Evolutionary conservation across 2,329 filamentous ascomycete species (phyloP), one percentile per base, ranked within the genome.

Genomic region (Sclerotinia minor): DNA sequence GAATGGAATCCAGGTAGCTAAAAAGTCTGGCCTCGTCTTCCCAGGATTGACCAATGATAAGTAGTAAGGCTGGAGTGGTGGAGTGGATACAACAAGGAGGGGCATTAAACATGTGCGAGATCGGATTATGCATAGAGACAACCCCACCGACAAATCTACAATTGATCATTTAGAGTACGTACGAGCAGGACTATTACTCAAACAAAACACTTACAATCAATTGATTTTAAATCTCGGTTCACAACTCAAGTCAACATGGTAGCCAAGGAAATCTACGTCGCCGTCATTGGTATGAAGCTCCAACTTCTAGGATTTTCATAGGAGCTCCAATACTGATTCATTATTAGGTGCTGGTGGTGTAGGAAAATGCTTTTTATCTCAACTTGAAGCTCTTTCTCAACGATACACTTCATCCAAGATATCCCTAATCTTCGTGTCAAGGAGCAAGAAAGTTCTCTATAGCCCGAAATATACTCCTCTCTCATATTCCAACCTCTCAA

Each of bases 351-450:
- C 91, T 75, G 95, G 95, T 74, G 94, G 94, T 72, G 95, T 98
- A 70, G 95, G 95, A 76, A 94, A 94, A 80, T 88, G 87, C 81
- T 97, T 98, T 83, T 87, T 98, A 71, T 83, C 84, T 73, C 95
- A 98, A 80, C 87, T 98, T 68, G 83, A 89, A 72, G 78, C 81
- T 69, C 85, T 95, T 69, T 83, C 87, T 61, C 82, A 84, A 71
- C 87, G 90, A 70, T 87, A 88, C 50, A 86, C 89, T 53, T 85
- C 87, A 8, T 72, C 71, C 50, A 87, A 89, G 79, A 85, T 97
- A 69, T 88, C 85, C 68, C 87, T 98, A 65, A 87, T 94, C 82
- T 92, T 96, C 80, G 88, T 97, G 74, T 89, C 92, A 67, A 93
- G 92, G 67, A 95, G 91, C 79, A 92, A 89, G 75, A 94, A 93